phyloP scores from a whole-genome alignment of 164 flowering plant genomes.

The Litsea cubeba region DNA sequence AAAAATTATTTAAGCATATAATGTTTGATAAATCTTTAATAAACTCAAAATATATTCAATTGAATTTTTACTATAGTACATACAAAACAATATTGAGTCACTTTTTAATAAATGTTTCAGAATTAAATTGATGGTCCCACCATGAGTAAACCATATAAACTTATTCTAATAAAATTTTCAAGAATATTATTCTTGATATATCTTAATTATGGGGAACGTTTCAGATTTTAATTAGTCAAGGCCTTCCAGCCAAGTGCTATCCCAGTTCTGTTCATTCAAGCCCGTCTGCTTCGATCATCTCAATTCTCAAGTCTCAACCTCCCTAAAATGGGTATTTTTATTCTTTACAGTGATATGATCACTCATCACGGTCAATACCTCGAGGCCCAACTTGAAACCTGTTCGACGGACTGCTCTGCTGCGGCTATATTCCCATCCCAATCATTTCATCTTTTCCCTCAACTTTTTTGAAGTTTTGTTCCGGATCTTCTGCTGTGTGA shows the following conservation, averaged over 20 bases:
- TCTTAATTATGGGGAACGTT: no score
- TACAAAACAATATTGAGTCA: no score
- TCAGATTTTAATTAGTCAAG: no score
- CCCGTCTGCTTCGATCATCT: constrained; percentile 53
- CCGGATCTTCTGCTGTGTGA: constrained; percentile 22
- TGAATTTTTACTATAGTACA: no score
- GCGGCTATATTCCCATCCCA: constrained; percentile 29
- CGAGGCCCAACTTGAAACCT: constrained; percentile 7
- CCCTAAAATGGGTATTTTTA: constrained; percentile 13
- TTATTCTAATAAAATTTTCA: no score
- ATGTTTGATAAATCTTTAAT: no score
- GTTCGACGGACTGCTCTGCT: constrained; percentile 41
- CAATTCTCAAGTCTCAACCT: constrained; percentile 32
- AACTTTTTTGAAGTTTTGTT: constrained; percentile 35
- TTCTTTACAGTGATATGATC: constrained; percentile 52
- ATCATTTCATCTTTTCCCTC: constrained; percentile 54
- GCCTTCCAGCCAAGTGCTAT: constrained; percentile 29
- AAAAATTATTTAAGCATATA: no score
- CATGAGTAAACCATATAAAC: no score
- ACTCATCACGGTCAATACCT: constrained; percentile 34
- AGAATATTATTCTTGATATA: no score
- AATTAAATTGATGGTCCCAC: no score
- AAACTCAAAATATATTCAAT: no score
- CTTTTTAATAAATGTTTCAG: no score
- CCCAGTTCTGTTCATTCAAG: constrained; percentile 57